Base-by-base conservation (phyloP, 2,329 filamentous ascomycete genomes). In the Ophiostoma populinum region DNA sequence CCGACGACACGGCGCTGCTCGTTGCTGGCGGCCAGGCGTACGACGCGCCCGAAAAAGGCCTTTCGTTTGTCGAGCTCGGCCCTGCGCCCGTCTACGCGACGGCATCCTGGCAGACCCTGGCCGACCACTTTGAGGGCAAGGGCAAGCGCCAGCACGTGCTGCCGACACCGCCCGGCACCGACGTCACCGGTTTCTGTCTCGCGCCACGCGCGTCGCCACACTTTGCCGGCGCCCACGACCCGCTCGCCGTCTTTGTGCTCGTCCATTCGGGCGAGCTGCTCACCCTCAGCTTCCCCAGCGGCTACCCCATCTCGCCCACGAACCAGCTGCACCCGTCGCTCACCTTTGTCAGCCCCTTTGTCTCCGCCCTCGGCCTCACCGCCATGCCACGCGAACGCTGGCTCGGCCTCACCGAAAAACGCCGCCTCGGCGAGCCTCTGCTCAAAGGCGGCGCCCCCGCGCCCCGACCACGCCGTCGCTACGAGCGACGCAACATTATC, bases 1-100 rank as follows among this genome's bases (percentile, higher is more conserved):
- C 85, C 0, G 90, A 98, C 48, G 87, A 98, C 48, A 95, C 85
- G 13, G 87, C 76, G 2, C 63, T 98, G 17, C 57, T 98, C 25
- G 67, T 98, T 37, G 80, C 85, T 3, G 90, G 90, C 20, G 90
- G 90, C 5, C 69, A 78, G 41, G 62, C 70, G 2, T 66, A 70
- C 1, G 75, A 76, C 13, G 66, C 73, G 25, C 62, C 70, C 5
- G 67, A 73, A 5, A 85, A 80, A 53, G 82, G 81, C 5, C 55
- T 98, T 41, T 92, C 80, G 1, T 87, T 95, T 44, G 65, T 95
- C 38, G 90, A 98, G 45, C 63, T 98, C 38, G 90, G 90, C 3
- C 58, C 75, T 32, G 94, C 87, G 6, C 90, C 90, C 1, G 75
- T 82, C 33, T 95, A 94, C 56, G 75, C 82, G 24, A 95, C 90